phyloP scores from a whole-genome alignment of 495 filamentous ascomycete genomes.

The Cairneyella variabilis region DNA sequence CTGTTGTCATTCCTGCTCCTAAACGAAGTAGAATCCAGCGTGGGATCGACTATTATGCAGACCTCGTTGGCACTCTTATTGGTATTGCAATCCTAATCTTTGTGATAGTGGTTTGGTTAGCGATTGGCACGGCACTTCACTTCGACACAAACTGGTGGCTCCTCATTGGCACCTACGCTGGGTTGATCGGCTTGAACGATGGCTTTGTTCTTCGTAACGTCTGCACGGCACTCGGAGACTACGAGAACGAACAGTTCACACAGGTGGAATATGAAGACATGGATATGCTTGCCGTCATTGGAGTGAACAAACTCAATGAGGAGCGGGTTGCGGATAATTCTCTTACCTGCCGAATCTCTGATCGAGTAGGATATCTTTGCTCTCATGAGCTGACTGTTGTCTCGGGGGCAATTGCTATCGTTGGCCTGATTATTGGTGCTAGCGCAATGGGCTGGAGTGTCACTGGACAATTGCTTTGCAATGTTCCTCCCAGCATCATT shows the following conservation, averaged over 20 bases:
- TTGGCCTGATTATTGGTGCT: conserved; percentile 31
- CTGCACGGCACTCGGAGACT: conserved; percentile 27
- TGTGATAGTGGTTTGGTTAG: conserved; percentile 32
- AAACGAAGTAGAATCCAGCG: conserved; percentile 29
- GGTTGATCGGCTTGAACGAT: conserved; percentile 36
- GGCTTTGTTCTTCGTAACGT: conserved; percentile 40
- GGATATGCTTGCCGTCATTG: conserved; percentile 17
- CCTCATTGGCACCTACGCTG: conserved; percentile 38
- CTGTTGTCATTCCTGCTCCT: conserved; percentile 19
- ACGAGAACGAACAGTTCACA: conserved; percentile 19
- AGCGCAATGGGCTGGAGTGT: conserved; percentile 36
- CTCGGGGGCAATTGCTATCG: conserved; percentile 26
- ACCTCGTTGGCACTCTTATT: conserved; percentile 34
- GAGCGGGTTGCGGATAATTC: conserved; percentile 16
- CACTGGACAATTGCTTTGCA: conserved; percentile 38
- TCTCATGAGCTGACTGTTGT: conserved; percentile 32
- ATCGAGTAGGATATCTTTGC: conserved; percentile 26
- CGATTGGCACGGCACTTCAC: conserved; percentile 28
- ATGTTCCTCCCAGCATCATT: conserved; percentile 39
- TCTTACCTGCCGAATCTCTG: conserved; percentile 28
- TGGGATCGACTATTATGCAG: conserved; percentile 36
- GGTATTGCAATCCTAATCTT: conserved; percentile 31
- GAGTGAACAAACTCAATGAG: conserved; percentile 13
- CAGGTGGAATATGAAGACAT: conserved; percentile 20
- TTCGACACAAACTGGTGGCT: conserved; percentile 39